phyloP scores from a whole-genome alignment of 2,329 filamentous ascomycete genomes.

The Cladosporium sp. region DNA sequence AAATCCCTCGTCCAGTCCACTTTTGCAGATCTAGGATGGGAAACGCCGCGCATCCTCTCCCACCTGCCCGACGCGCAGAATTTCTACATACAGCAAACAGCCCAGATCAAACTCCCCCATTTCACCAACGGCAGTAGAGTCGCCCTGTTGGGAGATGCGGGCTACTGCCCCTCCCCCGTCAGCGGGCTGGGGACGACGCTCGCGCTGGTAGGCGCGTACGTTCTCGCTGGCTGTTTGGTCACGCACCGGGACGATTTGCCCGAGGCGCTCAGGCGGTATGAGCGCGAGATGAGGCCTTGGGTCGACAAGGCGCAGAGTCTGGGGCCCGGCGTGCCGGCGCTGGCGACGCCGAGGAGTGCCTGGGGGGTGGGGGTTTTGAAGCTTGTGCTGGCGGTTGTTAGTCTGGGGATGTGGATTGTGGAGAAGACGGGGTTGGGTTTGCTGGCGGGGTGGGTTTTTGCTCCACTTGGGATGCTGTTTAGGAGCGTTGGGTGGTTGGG shows the following conservation, averaged over 20 bases:
- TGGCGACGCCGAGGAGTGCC: conserved; percentile 25
- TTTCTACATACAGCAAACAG: conserved; percentile 30
- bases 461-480: not conserved
- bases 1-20: conserved; percentile 25
- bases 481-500: conserved; percentile 2
- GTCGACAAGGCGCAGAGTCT: conserved; percentile 27
- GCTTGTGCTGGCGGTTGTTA: not conserved
- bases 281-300: conserved; percentile 24
- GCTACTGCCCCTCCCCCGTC: conserved; percentile 29
- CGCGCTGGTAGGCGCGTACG: conserved; percentile 31
- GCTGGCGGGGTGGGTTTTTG: conserved; percentile 1
- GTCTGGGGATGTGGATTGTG: not conserved
- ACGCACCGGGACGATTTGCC: conserved; percentile 20
- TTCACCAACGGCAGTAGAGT: conserved; percentile 30
- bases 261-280: conserved; percentile 26
- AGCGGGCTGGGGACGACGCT: conserved; percentile 34
- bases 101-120: conserved; percentile 28
- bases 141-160: conserved; percentile 30
- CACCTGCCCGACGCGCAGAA: conserved; percentile 27
- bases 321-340: conserved; percentile 24
- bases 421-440: not conserved
- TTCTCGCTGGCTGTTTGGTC: conserved; percentile 27
- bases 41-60: conserved; percentile 21
- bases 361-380: conserved; percentile 12
- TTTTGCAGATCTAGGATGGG: conserved; percentile 27